Conservation (phyloP, 331 rosid species). For the Quercus phellos region DNA sequence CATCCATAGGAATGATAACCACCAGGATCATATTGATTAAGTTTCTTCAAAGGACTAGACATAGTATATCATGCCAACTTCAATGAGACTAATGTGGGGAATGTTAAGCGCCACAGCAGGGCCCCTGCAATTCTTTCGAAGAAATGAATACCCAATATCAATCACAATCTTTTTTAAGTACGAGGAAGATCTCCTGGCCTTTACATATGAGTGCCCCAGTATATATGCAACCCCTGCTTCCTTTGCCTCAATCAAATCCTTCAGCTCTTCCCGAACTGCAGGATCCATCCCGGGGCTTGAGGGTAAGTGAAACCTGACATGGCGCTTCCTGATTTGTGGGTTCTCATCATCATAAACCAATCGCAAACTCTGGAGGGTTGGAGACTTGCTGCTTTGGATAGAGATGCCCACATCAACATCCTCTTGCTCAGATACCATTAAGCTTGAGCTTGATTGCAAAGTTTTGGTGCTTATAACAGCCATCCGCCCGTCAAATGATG, state of each 20-base stretch:
- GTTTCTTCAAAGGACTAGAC: conserved; percentile 35
- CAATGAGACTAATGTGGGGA: conserved; percentile 87
- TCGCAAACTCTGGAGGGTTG: conserved; percentile 59
- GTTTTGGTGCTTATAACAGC: conserved; percentile 72
- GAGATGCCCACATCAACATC: conserved; percentile 34
- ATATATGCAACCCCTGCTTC: conserved; percentile 91
- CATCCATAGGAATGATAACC: not conserved
- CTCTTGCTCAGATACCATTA: conserved; percentile 49
- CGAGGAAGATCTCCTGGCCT: conserved; percentile 84
- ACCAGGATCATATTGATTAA: conserved; percentile 3
- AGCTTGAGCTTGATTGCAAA: conserved; percentile 38
- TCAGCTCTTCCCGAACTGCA: conserved; percentile 68
- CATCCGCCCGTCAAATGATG: conserved; percentile 80
- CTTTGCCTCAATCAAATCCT: conserved; percentile 76
- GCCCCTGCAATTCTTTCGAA: conserved; percentile 85
- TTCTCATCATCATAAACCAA: conserved; percentile 70
- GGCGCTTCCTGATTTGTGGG: conserved; percentile 52
- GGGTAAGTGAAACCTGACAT: conserved; percentile 66
- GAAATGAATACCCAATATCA: conserved; percentile 77
- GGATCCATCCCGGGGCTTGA: conserved; percentile 49
- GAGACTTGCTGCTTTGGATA: conserved; percentile 66
- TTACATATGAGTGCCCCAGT: conserved; percentile 88
- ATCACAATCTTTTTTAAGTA: conserved; percentile 66
- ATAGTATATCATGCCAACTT: conserved; percentile 94
- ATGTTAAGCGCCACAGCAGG: conserved; percentile 87